A percentile compares a stretch with the other conserved stretches of the same genome.
These are phyloP conservation scores for Aspergillus leporis DNA, from an alignment of 495 filamentous ascomycete genomes.

Conservation along the genomic window DNA sequence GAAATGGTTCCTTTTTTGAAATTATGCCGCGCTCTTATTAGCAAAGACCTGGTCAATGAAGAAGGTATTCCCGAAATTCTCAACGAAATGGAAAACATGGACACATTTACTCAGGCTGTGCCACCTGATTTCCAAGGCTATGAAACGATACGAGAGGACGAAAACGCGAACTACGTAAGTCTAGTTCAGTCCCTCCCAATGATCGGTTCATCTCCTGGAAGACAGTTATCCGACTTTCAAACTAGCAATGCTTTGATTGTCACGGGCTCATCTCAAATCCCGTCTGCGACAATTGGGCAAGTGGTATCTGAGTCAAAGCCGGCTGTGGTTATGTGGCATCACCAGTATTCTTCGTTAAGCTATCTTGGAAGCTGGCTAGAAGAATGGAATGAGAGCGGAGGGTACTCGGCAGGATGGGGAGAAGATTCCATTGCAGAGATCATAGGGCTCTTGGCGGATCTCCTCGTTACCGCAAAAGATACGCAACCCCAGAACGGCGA, in stretches of 20 bases:
- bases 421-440: slow-evolving; percentile 61
- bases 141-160: slow-evolving; percentile 75
- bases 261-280: slow-evolving; percentile 46
- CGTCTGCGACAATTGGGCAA: slow-evolving; percentile 65
- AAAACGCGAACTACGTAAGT: slow-evolving; percentile 67
- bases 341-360: slow-evolving; percentile 73
- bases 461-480: slow-evolving; percentile 46
- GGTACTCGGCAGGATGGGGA: slow-evolving; percentile 32
- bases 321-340: slow-evolving; percentile 66
- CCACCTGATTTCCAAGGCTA: slow-evolving; percentile 67
- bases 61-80: slow-evolving; percentile 52
- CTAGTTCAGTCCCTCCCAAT: slow-evolving; percentile 43
- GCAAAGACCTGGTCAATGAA: slow-evolving; percentile 42
- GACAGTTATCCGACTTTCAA: slow-evolving; percentile 18
- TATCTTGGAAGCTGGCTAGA: slow-evolving; percentile 76
- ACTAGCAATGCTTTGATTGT: slow-evolving; percentile 39
- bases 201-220: slow-evolving; percentile 30
- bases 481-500: slow-evolving; percentile 27
- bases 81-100: slow-evolving; percentile 59
- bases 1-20: slow-evolving; percentile 81
- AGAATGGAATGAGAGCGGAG: slow-evolving; percentile 48
- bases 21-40: slow-evolving; percentile 56
- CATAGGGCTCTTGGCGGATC: slow-evolving; percentile 59
- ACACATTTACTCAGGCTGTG: slow-evolving; percentile 71
- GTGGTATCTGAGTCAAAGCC: slow-evolving; percentile 67